phyloP scores from a whole-genome alignment of 2,329 filamentous ascomycete species.

The Monosporascus ibericus region DNA sequence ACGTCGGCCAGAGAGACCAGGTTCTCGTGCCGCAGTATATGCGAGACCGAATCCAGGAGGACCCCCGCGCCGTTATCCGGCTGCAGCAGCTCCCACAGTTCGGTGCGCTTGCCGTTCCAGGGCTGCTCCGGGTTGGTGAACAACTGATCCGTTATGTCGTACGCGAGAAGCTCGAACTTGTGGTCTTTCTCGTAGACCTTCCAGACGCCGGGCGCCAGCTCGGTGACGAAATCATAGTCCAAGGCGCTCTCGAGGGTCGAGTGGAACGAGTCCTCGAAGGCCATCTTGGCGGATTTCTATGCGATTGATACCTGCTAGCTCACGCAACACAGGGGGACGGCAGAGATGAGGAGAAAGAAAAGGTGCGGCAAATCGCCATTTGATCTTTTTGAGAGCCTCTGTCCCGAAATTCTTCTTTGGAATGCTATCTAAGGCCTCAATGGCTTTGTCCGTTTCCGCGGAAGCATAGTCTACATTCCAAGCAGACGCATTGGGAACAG shows the following conservation, averaged over 20 bases:
- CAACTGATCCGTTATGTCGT: constrained; percentile 19
- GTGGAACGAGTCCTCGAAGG: constrained; percentile 8
- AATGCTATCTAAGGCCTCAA: neutral
- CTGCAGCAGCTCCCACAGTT: constrained; percentile 8
- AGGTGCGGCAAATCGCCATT: neutral
- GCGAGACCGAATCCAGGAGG: constrained; percentile 22
- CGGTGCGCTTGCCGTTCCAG: constrained; percentile 1
- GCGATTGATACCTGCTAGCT: too few relatives aligned
- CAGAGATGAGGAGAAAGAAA: neutral
- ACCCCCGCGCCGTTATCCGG: constrained; percentile 9
- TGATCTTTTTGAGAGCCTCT: neutral
- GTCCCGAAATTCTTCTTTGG: neutral
- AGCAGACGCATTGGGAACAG: neutral
- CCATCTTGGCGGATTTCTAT: constrained; percentile 3
- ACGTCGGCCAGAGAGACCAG: constrained; percentile 37
- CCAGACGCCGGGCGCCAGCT: constrained; percentile 21
- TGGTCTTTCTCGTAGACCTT: constrained; percentile 19
- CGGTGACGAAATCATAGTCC: constrained; percentile 22
- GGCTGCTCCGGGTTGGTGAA: constrained; percentile 3
- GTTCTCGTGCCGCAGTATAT: constrained; percentile 44
- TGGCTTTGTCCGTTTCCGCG: neutral
- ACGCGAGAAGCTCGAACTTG: constrained; percentile 21
- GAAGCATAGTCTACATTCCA: neutral
- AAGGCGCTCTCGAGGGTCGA: constrained; percentile 3
- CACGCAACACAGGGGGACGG: neutral